Conservation (phyloP, 306 rosid genomes). For the Fragaria vesca region DNA sequence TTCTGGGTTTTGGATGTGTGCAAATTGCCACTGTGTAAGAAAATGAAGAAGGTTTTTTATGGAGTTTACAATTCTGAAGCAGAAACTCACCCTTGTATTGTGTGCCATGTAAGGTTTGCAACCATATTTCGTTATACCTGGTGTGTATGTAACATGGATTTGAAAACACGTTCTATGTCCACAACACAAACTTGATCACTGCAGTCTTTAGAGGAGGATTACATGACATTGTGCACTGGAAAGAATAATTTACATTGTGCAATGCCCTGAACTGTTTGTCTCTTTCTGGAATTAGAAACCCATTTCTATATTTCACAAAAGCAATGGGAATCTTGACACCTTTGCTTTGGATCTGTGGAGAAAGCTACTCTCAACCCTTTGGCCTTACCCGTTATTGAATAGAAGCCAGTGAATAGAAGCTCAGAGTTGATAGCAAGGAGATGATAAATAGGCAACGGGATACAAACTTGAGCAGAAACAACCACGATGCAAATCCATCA, state of each 20-base stretch:
- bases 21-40: background rate
- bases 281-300: background rate
- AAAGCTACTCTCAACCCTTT: background rate
- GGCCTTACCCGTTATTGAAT: background rate
- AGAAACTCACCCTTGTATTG: background rate
- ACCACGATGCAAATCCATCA: background rate
- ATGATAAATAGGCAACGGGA: background rate
- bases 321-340: background rate
- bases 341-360: background rate
- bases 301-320: background rate
- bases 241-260: background rate
- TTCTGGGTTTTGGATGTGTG: background rate
- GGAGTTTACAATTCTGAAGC: background rate
- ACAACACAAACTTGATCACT: background rate
- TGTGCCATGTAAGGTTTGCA: background rate
- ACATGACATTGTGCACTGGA: background rate
- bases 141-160: background rate
- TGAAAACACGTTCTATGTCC: background rate
- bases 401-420: too few relatives aligned
- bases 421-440: background rate
- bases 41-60: background rate
- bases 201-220: background rate
- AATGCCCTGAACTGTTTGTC: background rate
- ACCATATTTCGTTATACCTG: background rate
- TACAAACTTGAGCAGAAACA: background rate